phyloP scores from a whole-genome alignment of 2,329 filamentous ascomycete species.

The Penicillium sp. region DNA sequence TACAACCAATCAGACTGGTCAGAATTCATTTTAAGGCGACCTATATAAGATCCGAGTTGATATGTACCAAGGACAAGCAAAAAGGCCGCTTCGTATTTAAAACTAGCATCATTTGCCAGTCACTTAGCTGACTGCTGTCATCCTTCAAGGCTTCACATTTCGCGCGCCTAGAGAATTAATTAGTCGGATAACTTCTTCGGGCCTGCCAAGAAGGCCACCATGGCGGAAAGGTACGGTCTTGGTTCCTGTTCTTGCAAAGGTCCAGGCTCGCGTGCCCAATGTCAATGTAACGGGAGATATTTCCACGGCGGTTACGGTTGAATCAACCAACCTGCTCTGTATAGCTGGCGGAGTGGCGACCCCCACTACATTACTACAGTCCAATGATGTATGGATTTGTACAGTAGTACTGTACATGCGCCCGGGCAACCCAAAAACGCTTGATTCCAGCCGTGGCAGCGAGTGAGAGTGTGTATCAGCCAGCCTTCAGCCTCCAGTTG shows the following conservation, averaged over 20 bases:
- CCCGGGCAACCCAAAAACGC: not conserved
- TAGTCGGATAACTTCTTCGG: not conserved
- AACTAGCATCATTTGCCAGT: not conserved
- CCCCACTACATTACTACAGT: not conserved
- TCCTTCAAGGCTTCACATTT: not conserved
- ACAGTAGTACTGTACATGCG: not conserved
- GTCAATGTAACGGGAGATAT: not conserved
- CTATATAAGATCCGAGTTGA: not conserved
- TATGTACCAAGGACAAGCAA: not conserved
- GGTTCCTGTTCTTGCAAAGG: not conserved
- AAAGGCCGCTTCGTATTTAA: not conserved
- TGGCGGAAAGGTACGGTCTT: not conserved
- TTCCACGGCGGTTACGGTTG: not conserved
- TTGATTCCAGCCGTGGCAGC: not conserved
- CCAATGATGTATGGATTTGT: not conserved
- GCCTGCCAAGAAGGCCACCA: constrained; percentile 5
- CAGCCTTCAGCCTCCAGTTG: not conserved
- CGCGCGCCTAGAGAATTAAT: not conserved
- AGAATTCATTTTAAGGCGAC: not conserved
- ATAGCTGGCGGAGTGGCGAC: not conserved
- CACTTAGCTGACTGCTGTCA: not conserved
- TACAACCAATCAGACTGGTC: not conserved
- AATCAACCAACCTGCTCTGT: not conserved
- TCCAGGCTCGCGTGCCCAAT: not conserved
- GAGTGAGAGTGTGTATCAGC: not conserved